Conservation (phyloP, 2,329 filamentous ascomycete genomes). For the Diplodia scrobiculata region DNA sequence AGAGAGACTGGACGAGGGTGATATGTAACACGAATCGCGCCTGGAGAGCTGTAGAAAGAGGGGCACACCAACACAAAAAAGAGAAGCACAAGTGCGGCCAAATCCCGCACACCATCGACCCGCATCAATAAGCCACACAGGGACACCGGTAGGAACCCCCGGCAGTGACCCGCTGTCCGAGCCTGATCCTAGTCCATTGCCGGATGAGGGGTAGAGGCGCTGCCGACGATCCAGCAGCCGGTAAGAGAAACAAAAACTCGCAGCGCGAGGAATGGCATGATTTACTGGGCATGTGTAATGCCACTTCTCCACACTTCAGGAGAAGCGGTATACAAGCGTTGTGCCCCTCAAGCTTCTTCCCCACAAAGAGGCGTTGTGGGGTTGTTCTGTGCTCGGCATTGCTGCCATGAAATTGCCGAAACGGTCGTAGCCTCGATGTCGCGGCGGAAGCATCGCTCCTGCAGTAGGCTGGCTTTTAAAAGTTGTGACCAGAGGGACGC, state of each 20-base stretch:
- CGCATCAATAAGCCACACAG: not conserved
- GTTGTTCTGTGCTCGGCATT: slow-evolving; percentile 17
- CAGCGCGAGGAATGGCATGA: not conserved
- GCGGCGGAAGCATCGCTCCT: not conserved
- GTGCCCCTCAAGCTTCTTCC: slow-evolving; percentile 16
- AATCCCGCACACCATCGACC: not conserved
- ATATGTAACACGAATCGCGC: not conserved
- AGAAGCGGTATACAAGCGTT: not conserved
- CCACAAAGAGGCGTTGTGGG: slow-evolving; percentile 26
- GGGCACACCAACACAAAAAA: slow-evolving; percentile 5
- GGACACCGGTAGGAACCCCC: not conserved
- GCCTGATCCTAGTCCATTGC: not conserved
- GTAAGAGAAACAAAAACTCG: not conserved
- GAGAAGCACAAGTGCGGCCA: not conserved
- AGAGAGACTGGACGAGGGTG: not conserved
- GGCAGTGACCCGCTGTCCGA: not conserved
- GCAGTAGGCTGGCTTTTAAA: not conserved
- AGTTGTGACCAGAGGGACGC: not conserved
- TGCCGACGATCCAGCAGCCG: not conserved
- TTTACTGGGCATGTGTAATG: not conserved
- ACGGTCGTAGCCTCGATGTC: not conserved
- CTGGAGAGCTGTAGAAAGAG: not conserved
- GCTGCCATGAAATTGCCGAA: slow-evolving; percentile 12
- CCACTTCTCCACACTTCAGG: not conserved
- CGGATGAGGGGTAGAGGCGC: not conserved